Base-by-base conservation (phyloP, 164 flowering plant species). In the Chimonanthus praecox region DNA sequence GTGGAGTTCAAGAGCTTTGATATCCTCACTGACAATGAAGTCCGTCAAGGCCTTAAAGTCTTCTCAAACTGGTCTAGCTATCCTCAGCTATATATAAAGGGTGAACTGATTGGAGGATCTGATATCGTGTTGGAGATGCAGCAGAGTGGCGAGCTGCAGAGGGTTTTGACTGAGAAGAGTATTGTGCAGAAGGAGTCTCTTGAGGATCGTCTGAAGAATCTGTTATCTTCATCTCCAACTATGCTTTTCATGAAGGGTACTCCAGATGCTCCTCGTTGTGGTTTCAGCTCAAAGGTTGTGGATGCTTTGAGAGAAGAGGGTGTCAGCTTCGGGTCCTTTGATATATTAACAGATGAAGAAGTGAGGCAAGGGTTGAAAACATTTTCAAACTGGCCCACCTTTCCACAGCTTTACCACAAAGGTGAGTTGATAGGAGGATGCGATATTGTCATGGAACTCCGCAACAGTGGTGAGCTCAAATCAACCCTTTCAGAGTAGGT, bases 191-290 rank as follows among this genome's bases (percentile, higher is more conserved):
- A 83, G 77, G 85, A 87, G 58, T 78, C 79, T 65, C 85, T 88
- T 6, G 95, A 90, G 78, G 95, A 90, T 44, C 86, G 91, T 9
- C 71, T 95, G 72, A 88, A 74, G 82, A 83, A 82, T 20, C 72
- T 95, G 76, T 68, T 85, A 18, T 76, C 74, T 50, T 87, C 94
- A 70, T 87, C 92, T 21, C 82, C 88, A 6, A 88, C 86, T 13
- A 93, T 95, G 96, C 87, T 93, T 9, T 93, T 95, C 80, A 93
- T 95, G 94, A 95, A 95, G 87, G 99, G 99, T 58, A 88, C 83
- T 3, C 97, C 99, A 4, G 97, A 95, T 76, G 82, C 87, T 49
- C 99, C 98, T 0, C 81, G 83, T 58, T 95, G 99, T 67, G 99
- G 99, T 58, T 95, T 95, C 81, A 91, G 98, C 79, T 89, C 98